Conservation (phyloP, 192 early-diverging fungal species). For the Jimgerdemannia flammicorona region DNA sequence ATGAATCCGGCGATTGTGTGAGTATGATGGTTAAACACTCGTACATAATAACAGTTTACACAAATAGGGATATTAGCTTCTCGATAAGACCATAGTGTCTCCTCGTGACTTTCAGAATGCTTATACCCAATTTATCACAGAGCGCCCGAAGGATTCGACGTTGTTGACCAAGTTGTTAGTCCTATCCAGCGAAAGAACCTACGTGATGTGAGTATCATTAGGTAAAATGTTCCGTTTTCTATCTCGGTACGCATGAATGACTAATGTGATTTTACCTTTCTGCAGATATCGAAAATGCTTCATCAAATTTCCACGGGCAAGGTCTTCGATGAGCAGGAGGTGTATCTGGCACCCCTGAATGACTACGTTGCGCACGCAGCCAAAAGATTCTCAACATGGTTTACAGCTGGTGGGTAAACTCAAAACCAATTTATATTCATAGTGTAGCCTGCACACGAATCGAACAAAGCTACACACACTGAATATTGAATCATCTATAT, state of each 20-base stretch:
- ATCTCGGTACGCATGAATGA: background rate
- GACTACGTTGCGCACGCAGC: constrained; percentile 77
- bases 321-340: constrained; percentile 65
- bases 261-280: too few relatives aligned
- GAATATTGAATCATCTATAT: background rate
- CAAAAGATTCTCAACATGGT: constrained; percentile 78
- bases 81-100: too few relatives aligned
- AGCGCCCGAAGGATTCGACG: constrained; percentile 95
- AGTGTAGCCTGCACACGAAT: too few relatives aligned
- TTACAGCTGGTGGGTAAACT: constrained; percentile 63
- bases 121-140: constrained; percentile 21
- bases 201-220: constrained; percentile 57
- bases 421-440: background rate
- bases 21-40: constrained; percentile 23
- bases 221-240: too few relatives aligned
- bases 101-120: too few relatives aligned
- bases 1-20: constrained; percentile 96
- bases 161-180: constrained; percentile 80
- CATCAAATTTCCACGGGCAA: constrained; percentile 94
- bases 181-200: constrained; percentile 95
- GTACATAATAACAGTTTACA: background rate
- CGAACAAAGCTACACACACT: too few relatives aligned
- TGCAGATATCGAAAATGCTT: constrained; percentile 83
- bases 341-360: constrained; percentile 72
- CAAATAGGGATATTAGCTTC: too few relatives aligned